Conservation (phyloP, 257 asterid genomes). For the Avicennia marina region DNA sequence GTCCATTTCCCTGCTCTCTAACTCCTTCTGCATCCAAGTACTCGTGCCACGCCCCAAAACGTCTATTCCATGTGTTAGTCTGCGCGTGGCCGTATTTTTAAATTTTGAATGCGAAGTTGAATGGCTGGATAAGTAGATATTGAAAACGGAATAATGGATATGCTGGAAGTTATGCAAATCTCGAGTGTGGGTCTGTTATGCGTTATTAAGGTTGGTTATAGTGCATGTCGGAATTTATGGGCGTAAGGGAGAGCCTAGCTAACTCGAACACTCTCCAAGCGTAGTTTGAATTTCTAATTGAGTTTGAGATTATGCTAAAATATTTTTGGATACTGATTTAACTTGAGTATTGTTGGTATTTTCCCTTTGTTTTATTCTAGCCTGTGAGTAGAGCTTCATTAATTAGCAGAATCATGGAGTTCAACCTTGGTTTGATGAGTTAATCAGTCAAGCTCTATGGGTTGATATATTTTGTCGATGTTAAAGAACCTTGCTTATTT, state of each 20-base stretch:
- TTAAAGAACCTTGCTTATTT: background rate
- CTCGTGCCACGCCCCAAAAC: background rate
- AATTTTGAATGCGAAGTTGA: constrained; percentile 1
- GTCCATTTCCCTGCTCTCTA: background rate
- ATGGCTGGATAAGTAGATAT: background rate
- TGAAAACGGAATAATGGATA: background rate
- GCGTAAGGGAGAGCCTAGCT: background rate
- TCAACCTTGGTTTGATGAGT: background rate
- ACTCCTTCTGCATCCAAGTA: background rate
- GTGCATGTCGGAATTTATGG: background rate
- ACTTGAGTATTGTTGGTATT: background rate
- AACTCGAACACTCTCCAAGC: background rate
- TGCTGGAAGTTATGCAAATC: background rate
- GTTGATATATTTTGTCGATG: background rate
- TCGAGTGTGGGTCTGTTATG: background rate
- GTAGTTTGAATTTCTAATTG: background rate
- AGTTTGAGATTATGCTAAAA: background rate
- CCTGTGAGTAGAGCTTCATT: background rate
- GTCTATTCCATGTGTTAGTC: background rate
- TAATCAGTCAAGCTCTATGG: background rate
- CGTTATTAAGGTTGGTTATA: background rate
- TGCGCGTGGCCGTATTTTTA: background rate
- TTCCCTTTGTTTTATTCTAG: background rate
- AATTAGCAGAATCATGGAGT: background rate
- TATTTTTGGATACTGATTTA: background rate